Conservation (phyloP, 164 flowering plant species). For the Paratinospora sagittata region DNA sequence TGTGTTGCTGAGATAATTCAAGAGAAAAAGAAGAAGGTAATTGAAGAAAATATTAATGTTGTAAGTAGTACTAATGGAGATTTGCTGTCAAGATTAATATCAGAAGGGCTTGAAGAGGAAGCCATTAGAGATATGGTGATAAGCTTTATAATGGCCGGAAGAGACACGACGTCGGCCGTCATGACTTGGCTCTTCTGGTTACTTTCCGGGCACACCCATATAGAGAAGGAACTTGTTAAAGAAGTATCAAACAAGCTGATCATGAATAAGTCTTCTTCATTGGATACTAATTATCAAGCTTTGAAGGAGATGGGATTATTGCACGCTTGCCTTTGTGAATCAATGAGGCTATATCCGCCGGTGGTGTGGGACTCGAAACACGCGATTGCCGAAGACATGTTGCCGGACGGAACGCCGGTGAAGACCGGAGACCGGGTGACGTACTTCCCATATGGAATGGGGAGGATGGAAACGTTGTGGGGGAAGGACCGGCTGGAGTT, state of each 20-base stretch:
- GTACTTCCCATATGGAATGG: constrained; percentile 72
- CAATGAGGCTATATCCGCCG: constrained; percentile 84
- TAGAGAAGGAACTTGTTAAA: constrained; percentile 22
- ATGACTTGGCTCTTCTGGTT: constrained; percentile 78
- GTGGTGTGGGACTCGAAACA: constrained; percentile 63
- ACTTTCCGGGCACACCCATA: constrained; percentile 17
- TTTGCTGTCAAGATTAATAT: constrained; percentile 47
- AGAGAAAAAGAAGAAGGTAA: constrained; percentile 20
- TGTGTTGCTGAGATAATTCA: constrained; percentile 42
- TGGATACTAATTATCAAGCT: constrained; percentile 20
- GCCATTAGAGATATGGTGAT: constrained; percentile 63
- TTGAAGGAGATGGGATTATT: constrained; percentile 52
- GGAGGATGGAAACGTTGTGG: constrained; percentile 68
- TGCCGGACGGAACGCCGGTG: constrained; percentile 71
- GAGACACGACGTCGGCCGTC: constrained; percentile 82
- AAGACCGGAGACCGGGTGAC: constrained; percentile 46
- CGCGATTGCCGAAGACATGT: constrained; percentile 38
- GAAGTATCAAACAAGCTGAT: constrained; percentile 30
- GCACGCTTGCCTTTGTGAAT: constrained; percentile 69
- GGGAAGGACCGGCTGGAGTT: constrained; percentile 52
- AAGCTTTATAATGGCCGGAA: constrained; percentile 85
- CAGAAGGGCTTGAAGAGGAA: constrained; percentile 45
- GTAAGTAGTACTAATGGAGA: neutral
- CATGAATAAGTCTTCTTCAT: too few species aligned
- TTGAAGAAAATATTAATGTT: too few species aligned